Evolutionary conservation across 805 yeast genomes (phyloP).

Genomic region (Metschnikowia lunata): DNA sequence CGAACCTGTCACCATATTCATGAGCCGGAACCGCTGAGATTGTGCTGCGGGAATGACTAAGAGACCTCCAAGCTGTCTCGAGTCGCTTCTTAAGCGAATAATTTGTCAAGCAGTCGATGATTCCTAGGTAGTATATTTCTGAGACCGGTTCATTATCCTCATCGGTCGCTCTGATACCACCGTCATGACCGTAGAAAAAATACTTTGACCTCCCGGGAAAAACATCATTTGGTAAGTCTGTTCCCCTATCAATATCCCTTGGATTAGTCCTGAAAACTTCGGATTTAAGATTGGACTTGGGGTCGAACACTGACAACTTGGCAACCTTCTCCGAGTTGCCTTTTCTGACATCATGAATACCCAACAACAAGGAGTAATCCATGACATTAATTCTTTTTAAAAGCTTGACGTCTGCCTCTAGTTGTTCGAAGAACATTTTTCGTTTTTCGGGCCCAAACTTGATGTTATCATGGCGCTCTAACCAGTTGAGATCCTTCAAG

Average conservation of each 20-base stretch:
- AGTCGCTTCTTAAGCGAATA: slow-evolving; percentile 68
- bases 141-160: slow-evolving; percentile 55
- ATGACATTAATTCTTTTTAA: slow-evolving; percentile 75
- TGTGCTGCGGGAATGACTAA: slow-evolving; percentile 61
- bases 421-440: slow-evolving; percentile 58
- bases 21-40: slow-evolving; percentile 87
- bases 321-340: slow-evolving; percentile 44
- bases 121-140: slow-evolving; percentile 82
- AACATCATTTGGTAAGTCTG: slow-evolving; percentile 42
- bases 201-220: slow-evolving; percentile 48
- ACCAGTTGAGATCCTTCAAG: slow-evolving; percentile 85
- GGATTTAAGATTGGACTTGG: slow-evolving; percentile 34
- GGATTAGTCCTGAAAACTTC: slow-evolving; percentile 47
- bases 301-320: slow-evolving; percentile 43
- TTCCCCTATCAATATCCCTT: slow-evolving; percentile 34
- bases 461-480: slow-evolving; percentile 60
- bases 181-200: slow-evolving; percentile 71
- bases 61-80: slow-evolving; percentile 81
- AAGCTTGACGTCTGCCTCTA: slow-evolving; percentile 69
- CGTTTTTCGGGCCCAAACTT: slow-evolving; percentile 71
- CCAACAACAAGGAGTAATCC: slow-evolving; percentile 92
- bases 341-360: slow-evolving; percentile 71
- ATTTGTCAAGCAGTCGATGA: slow-evolving; percentile 88
- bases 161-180: slow-evolving; percentile 77
- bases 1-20: slow-evolving; percentile 87